Evolutionary conservation across 176 grass and related monocot genomes (phyloP).

Genomic region (Zizania latifolia): DNA sequence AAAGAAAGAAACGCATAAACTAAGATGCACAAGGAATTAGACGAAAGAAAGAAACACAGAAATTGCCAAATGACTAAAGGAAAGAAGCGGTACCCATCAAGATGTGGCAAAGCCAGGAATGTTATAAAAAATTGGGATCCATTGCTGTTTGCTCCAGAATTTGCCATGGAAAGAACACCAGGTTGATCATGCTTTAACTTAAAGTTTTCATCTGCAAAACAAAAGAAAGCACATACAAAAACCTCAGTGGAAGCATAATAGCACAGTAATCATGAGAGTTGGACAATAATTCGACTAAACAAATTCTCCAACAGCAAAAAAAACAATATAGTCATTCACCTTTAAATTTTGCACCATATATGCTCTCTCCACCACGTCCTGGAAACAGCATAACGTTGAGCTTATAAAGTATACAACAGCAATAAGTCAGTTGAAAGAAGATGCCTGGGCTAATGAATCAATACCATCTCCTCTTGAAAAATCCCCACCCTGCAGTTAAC

Average conservation of each 20-base stretch:
- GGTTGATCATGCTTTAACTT: slow-evolving; percentile 57
- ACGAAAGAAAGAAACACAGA: background rate
- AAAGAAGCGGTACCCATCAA: slow-evolving; percentile 59
- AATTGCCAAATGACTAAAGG: background rate
- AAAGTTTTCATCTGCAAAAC: slow-evolving; percentile 66
- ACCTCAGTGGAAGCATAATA: slow-evolving; percentile 22
- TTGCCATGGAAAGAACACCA: slow-evolving; percentile 76
- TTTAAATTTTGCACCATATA: slow-evolving; percentile 81
- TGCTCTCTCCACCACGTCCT: slow-evolving; percentile 80
- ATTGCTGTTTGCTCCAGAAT: slow-evolving; percentile 47
- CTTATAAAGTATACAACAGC: slow-evolving; percentile 60
- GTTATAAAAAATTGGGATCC: slow-evolving; percentile 75
- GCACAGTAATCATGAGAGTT: background rate
- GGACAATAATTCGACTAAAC: background rate
- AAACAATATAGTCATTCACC: slow-evolving; percentile 34
- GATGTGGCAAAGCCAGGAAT: slow-evolving; percentile 48
- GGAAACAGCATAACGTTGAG: slow-evolving; percentile 76
- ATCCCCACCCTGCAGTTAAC: slow-evolving; percentile 62
- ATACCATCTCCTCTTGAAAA: slow-evolving; percentile 84
- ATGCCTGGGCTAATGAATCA: slow-evolving; percentile 67
- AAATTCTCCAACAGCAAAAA: background rate
- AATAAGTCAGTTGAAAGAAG: slow-evolving; percentile 83
- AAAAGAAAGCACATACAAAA: slow-evolving; percentile 8
- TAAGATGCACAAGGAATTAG: background rate
- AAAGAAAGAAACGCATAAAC: background rate